Percentiles rank a stretch among this genome's conserved stretches.
phyloP scores from a whole-genome alignment of 352 stramenopile species.

The Detonula confervacea region DNA sequence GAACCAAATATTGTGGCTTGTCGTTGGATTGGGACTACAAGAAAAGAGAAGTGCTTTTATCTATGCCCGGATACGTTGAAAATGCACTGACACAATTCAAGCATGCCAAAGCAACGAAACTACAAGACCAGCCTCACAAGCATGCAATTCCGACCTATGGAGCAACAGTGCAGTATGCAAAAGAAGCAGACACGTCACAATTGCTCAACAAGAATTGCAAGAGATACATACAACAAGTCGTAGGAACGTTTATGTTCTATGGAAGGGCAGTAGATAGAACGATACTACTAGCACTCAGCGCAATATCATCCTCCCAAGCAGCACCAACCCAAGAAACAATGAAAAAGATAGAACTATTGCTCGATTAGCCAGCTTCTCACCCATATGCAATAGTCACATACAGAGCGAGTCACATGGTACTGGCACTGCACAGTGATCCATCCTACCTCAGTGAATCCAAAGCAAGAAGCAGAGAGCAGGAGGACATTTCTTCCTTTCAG shows the following conservation, averaged over 20 bases:
- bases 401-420: constrained; percentile 27
- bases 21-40: constrained; percentile 24
- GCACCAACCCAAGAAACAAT: not conserved
- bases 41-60: not conserved
- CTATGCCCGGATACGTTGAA: constrained; percentile 31
- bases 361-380: constrained; percentile 32
- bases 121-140: no score
- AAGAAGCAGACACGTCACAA: not conserved
- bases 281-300: constrained; percentile 21
- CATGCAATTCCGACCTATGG: no score
- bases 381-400: constrained; percentile 13
- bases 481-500: not conserved
- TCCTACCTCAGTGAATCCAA: not conserved
- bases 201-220: constrained; percentile 19
- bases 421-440: not conserved
- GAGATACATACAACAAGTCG: constrained; percentile 9
- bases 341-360: not conserved
- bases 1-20: no score
- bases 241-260: constrained; percentile 33
- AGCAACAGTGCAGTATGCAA: no score
- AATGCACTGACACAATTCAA: constrained; percentile 19
- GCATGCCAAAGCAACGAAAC: not conserved
- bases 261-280: constrained; percentile 43
- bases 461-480: not conserved
- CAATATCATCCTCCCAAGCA: not conserved